Evolutionary conservation across 208 protist species (phyloP), one percentile per base, ranked within the genome.

Genomic region (Leptomonas seymouri): DNA sequence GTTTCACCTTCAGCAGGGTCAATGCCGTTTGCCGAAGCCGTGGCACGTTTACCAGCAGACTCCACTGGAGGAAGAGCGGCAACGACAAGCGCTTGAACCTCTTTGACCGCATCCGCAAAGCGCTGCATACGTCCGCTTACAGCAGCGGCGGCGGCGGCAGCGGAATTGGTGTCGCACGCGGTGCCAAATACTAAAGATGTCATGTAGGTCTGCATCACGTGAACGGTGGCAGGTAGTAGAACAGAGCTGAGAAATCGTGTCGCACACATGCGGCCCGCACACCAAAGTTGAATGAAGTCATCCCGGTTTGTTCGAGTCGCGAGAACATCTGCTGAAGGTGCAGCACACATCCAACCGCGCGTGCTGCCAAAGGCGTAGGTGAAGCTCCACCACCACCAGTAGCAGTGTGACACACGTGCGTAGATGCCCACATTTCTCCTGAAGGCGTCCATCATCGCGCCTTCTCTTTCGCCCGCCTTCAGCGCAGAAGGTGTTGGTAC

Each of bases 321-420:
- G 2, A 27, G 6, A 41, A 11, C 16, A 12, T 0, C 6, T 34
- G 45, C 8, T 21, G 45, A 9, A 30, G 28, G 3, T 3, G 44
- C 12, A 6, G 20, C 46, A 20, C 5, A 9, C 51, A 41, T 39
- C 54, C 8, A 67, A 1, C 60, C 62, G 21, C 49, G 62, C 16
- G 53, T 16, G 23, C 7, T 30, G 23, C 70, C 44, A 31, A 63
- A 54, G 27, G 36, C 62, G n/a, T 63, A 54, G 0, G 67, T 56
- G 3, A 64, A 48, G 41, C 49, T 59, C 49, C 55, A 67, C 71
- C 71, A 77, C 71, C 71, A 77, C 71, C 71, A 77, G 12, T 45
- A 31, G 18, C 57, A 67, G 21, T 77, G 71, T 20, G 67, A 25
- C 8, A 51, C 5, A 1, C 27, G 36, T 11, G 28, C 27, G 9